phyloP scores from a whole-genome alignment of 371 early-diverging fungal genomes.

The Mucor circinelloides region DNA sequence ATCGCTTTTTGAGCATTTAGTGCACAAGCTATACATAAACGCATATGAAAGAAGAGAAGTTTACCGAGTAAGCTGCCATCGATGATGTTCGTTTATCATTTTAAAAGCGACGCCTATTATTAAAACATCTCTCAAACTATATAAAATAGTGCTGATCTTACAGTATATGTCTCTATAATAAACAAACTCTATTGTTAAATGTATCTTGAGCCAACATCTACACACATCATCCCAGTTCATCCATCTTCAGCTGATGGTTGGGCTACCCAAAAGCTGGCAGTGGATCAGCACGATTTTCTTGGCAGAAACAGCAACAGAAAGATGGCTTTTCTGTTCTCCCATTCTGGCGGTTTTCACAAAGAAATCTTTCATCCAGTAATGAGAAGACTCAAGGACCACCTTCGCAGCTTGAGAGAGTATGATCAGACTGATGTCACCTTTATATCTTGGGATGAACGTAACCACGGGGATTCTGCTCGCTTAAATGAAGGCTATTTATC shows the following conservation, averaged over 20 bases:
- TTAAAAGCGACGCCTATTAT: too few relatives aligned
- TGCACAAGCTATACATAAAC: too few relatives aligned
- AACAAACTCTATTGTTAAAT: too few relatives aligned
- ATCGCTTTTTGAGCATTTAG: too few relatives aligned
- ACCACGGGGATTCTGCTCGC: slow-evolving; percentile 48
- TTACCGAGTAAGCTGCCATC: too few relatives aligned
- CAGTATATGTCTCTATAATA: too few relatives aligned
- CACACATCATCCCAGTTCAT: slow-evolving; percentile 25
- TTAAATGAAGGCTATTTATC: slow-evolving; percentile 30
- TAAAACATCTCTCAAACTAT: too few relatives aligned
- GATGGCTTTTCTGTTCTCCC: slow-evolving; percentile 36
- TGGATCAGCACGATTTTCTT: slow-evolving; percentile 35
- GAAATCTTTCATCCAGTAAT: slow-evolving; percentile 43
- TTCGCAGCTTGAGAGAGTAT: slow-evolving; percentile 23
- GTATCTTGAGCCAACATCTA: slow-evolving; percentile 18
- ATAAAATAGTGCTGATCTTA: too few relatives aligned
- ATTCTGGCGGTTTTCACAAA: slow-evolving; percentile 49
- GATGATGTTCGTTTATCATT: too few relatives aligned
- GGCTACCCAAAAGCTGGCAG: slow-evolving; percentile 27
- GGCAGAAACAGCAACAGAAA: slow-evolving; percentile 13
- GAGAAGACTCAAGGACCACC: slow-evolving; percentile 17
- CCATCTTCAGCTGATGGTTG: slow-evolving; percentile 23
- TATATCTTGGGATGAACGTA: slow-evolving; percentile 45
- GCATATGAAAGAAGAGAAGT: too few relatives aligned
- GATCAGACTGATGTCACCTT: slow-evolving; percentile 30